phyloP scores from a whole-genome alignment of 208 protist species.

The Angomonas desouzai region DNA sequence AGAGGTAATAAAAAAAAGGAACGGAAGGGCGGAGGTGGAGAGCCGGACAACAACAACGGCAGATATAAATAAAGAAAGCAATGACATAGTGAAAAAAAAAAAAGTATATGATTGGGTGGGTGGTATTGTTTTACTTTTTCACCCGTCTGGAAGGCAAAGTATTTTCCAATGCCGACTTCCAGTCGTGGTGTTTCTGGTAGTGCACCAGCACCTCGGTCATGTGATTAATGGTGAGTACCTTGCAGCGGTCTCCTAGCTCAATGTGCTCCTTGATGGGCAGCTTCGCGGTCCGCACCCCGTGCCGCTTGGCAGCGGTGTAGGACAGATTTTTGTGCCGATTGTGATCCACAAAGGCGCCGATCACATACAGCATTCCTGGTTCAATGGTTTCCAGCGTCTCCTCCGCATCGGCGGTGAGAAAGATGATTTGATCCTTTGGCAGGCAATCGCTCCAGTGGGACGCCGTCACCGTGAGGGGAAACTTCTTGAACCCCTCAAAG shows the following conservation, averaged over 20 bases:
- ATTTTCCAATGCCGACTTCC: conserved; percentile 52
- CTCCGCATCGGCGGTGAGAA: conserved; percentile 75
- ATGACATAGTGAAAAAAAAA: too few species aligned
- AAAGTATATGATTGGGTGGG: too few species aligned
- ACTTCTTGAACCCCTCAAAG: conserved; percentile 73
- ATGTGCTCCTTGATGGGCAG: conserved; percentile 78
- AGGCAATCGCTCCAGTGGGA: conserved; percentile 73
- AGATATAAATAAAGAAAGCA: too few species aligned
- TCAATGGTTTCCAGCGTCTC: conserved; percentile 54
- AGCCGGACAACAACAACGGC: too few species aligned
- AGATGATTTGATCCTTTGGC: conserved; percentile 40
- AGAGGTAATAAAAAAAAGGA: too few species aligned
- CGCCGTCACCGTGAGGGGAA: conserved; percentile 33
- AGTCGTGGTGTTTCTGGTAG: conserved; percentile 44
- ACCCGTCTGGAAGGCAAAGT: conserved; percentile 67
- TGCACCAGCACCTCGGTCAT: conserved; percentile 69
- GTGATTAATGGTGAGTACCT: conserved; percentile 90
- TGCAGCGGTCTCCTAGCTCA: conserved; percentile 80
- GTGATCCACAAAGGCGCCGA: conserved; percentile 90
- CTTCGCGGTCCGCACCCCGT: conserved; percentile 69
- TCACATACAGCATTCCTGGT: conserved; percentile 59
- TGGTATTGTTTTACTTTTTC: too few species aligned
- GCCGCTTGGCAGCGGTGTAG: conserved; percentile 36
- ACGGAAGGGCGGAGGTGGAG: too few species aligned
- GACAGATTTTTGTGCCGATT: conserved; percentile 80